Base-by-base conservation (phyloP, 2,329 filamentous ascomycete species). In the Scedosporium aurantiacum region DNA sequence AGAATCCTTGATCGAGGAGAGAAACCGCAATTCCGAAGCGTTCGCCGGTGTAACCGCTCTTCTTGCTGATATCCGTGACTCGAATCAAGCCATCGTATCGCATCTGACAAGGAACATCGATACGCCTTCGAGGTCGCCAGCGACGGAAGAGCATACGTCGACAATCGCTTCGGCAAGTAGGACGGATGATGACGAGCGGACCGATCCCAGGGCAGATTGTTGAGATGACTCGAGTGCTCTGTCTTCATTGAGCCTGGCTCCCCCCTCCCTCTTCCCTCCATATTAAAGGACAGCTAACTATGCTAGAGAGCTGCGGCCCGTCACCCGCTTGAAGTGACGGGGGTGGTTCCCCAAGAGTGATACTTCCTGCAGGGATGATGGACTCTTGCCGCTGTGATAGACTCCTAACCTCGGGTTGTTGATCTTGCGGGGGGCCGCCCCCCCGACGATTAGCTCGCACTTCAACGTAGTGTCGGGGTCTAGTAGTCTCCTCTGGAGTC, bases 391-490 rank as follows among this genome's bases (percentile, higher is more conserved):
- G 18, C 43, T 47, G 43, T 47, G 43, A 47, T 47, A 21, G 43
- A n/a, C 16, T 47, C 43, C 43, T 21, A 21, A 21, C 43, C 43
- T 21, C 28, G 16, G 16, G 16, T 47, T 21, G 16, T 18, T 47
- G 43, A 47, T 21, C 43, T 21, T 47, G 43, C 16, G 28, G 28
- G 28, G 28, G 6, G 28, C 28, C 28, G 6, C 28, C 28, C 28
- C 28, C 28, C 28, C 28, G 41, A 45, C 41, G 41, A 45, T 45
- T 45, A 58, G 59, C 60, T 63, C 62, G 59, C 58, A 63, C 59
- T 60, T 61, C 54, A 63, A n/a, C 59, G 62, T 61, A 59, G 59
- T 63, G 58, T 52, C 58, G 58, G 59, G 59, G 59, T 63, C 55
- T 56, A 61, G 59, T 63, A 63, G 43, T 45, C 59, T 61, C 43